These are phyloP conservation scores for Cytospora piceae DNA, from an alignment of 2,329 filamentous ascomycete species.

Conservation along the genomic window DNA sequence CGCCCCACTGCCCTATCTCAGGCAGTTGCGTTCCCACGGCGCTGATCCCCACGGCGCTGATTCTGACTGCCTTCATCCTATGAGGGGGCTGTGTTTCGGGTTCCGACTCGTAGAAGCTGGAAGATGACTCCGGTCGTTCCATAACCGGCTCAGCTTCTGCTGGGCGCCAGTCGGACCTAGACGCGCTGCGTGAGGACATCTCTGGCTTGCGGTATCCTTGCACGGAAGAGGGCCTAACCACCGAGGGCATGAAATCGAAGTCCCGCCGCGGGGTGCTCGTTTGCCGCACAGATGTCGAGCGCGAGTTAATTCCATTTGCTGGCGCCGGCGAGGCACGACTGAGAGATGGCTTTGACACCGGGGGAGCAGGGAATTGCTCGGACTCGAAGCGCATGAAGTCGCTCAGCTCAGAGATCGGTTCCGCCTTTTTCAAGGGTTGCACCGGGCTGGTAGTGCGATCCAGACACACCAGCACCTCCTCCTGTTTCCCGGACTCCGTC, in stretches of 20 bases:
- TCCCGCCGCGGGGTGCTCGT: conserved; percentile 11
- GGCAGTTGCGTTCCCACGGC: conserved; percentile 38
- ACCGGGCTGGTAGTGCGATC: conserved; percentile 30
- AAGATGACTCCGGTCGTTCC: conserved; percentile 41
- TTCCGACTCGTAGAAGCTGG: conserved; percentile 33
- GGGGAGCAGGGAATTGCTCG: conserved; percentile 26
- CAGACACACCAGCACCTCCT: conserved; percentile 34
- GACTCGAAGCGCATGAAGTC: conserved; percentile 36
- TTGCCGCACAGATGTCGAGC: conserved; percentile 3
- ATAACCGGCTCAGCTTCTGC: conserved; percentile 30
- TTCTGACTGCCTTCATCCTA: conserved; percentile 41
- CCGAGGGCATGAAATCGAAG: conserved; percentile 9
- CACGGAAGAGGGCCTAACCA: neutral
- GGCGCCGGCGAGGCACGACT: conserved; percentile 25
- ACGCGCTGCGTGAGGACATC: neutral
- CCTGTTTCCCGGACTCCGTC: conserved; percentile 21
- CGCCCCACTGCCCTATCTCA: conserved; percentile 27
- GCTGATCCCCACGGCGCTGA: conserved; percentile 45
- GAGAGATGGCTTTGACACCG: conserved; percentile 24
- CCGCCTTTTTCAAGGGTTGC: conserved; percentile 30
- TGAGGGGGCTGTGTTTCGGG: conserved; percentile 33
- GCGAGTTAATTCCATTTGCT: neutral
- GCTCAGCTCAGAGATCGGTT: conserved; percentile 36
- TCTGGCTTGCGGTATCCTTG: neutral
- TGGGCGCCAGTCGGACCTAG: neutral